A percentile compares a stretch with the other conserved stretches of the same genome.
These are phyloP conservation scores for Trichoderma parareesei DNA, from an alignment of 495 filamentous ascomycete genomes.

Conservation along the genomic window DNA sequence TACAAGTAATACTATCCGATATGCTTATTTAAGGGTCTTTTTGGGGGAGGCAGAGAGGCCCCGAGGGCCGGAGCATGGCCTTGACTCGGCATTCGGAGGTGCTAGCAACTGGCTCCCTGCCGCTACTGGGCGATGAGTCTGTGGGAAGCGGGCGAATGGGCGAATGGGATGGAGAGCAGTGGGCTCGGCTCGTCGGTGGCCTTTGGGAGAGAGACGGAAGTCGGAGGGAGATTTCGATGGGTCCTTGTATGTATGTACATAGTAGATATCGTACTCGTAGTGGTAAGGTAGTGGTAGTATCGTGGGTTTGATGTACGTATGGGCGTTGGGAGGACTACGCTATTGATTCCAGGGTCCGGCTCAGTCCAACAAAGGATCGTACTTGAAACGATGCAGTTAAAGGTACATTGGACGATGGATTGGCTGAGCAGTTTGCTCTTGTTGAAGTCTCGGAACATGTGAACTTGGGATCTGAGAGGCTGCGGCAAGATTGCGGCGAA, in stretches of 20 bases:
- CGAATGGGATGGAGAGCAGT: not conserved
- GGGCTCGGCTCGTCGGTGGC: slow-evolving; percentile 4
- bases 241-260: not conserved
- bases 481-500: slow-evolving; percentile 6
- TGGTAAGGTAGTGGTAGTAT: no score
- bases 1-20: not conserved
- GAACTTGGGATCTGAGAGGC: not conserved
- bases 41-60: not conserved
- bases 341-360: not conserved
- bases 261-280: no score
- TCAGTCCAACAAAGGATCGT: not conserved
- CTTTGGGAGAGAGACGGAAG: not conserved
- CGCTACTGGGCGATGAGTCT: not conserved
- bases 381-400: not conserved
- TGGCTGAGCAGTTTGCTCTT: no score
- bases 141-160: not conserved
- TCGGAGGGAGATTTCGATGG: not conserved
- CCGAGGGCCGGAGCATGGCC: not conserved
- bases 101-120: not conserved
- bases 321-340: not conserved
- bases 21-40: slow-evolving; percentile 3
- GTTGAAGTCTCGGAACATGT: no score
- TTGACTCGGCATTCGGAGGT: slow-evolving; percentile 3
- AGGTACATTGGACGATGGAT: no score
- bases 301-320: no score